These are phyloP conservation scores for Mycena sanguinolenta DNA, from an alignment of 768 basidiomycete species.

Conservation along the genomic window DNA sequence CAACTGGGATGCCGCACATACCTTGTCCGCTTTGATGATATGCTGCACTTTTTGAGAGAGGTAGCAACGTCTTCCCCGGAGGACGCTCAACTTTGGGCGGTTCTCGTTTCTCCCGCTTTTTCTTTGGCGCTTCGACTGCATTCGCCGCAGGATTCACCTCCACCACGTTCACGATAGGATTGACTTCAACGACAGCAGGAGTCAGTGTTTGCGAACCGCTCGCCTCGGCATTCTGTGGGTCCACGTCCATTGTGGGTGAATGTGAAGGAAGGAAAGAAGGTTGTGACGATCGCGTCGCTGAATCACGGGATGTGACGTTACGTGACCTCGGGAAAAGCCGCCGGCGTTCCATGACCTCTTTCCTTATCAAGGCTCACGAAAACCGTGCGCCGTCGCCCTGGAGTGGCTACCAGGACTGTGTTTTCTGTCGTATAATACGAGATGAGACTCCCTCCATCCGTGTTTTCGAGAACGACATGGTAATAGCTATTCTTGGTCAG, in stretches of 20 bases:
- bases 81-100: conserved; percentile 47
- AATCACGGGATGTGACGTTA: conserved; percentile 12
- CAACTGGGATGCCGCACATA: conserved; percentile 40
- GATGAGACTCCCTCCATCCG: conserved; percentile 60
- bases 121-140: conserved; percentile 38
- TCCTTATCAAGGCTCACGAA: conserved; percentile 76
- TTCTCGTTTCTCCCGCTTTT: conserved; percentile 47
- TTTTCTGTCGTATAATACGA: conserved; percentile 76
- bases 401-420: conserved; percentile 60
- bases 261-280: background rate
- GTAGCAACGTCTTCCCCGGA: conserved; percentile 80
- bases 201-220: conserved; percentile 2
- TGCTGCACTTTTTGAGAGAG: conserved; percentile 84
- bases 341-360: conserved; percentile 70
- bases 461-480: conserved; percentile 72
- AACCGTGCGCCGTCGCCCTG: conserved; percentile 59
- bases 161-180: background rate
- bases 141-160: background rate
- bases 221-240: conserved; percentile 10
- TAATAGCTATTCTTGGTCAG: conserved; percentile 76
- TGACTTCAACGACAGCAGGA: too few species aligned
- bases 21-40: conserved; percentile 91
- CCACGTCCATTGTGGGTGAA: conserved; percentile 20
- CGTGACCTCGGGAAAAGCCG: background rate
- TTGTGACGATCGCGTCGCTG: conserved; percentile 5